Evolutionary conservation across 495 filamentous ascomycete species (phyloP).

Genomic region (Penicillium bovifimosum): DNA sequence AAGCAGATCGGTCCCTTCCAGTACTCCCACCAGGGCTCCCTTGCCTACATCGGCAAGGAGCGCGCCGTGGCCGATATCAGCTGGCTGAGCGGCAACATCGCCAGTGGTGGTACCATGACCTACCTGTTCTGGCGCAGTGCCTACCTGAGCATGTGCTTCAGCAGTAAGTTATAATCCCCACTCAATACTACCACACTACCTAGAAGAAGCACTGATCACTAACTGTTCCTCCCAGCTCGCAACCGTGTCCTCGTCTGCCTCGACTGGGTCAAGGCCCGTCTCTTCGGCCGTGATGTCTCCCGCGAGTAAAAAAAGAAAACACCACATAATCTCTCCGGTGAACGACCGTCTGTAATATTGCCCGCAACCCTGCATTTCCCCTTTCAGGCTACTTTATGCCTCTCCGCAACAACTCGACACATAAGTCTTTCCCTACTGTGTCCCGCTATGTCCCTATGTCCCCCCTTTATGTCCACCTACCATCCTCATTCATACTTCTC

Average conservation of each 20-base stretch:
- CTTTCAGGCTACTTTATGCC: slow-evolving; percentile 11
- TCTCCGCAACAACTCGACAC: not conserved
- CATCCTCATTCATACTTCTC: slow-evolving; percentile 6
- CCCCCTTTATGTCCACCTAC: slow-evolving; percentile 13
- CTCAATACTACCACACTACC: too few species aligned
- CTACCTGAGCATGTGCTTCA: slow-evolving; percentile 99
- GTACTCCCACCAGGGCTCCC: slow-evolving; percentile 92
- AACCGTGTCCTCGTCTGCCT: slow-evolving; percentile 88
- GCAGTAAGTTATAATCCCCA: slow-evolving; percentile 57
- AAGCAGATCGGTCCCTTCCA: slow-evolving; percentile 96
- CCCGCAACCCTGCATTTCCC: slow-evolving; percentile 4
- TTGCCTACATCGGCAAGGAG: slow-evolving; percentile 98
- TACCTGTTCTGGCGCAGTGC: slow-evolving; percentile 96
- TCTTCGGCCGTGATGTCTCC: slow-evolving; percentile 94
- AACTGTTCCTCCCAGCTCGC: slow-evolving; percentile 49
- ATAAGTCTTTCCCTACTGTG: not conserved
- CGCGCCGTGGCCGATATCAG: slow-evolving; percentile 96
- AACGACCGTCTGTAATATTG: slow-evolving; percentile 16
- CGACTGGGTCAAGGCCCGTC: slow-evolving; percentile 93
- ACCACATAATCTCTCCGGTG: not conserved
- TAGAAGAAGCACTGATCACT: slow-evolving; percentile 4
- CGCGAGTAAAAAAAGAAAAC: slow-evolving; percentile 60
- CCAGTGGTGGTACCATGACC: slow-evolving; percentile 73
- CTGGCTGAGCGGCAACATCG: slow-evolving; percentile 95
- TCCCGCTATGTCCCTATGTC: slow-evolving; percentile 12